phyloP scores from a whole-genome alignment of 2,329 filamentous ascomycete species.

The Fonsecaea pugnacius region DNA sequence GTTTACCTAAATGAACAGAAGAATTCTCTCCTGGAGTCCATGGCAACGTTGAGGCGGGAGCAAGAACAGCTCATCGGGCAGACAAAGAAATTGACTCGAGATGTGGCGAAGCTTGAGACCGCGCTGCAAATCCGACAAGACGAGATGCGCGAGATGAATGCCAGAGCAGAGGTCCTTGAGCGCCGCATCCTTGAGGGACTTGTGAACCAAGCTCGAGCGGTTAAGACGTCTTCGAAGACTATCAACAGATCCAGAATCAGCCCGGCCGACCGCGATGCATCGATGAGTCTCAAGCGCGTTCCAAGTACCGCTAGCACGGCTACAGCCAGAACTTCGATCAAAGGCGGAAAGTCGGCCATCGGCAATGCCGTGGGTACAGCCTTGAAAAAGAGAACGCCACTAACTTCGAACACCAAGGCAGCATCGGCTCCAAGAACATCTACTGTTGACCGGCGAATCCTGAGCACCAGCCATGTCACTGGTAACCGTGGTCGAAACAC shows the following conservation, averaged over 20 bases:
- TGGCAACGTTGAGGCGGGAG: constrained; percentile 53
- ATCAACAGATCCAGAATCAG: constrained; percentile 37
- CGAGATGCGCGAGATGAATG: constrained; percentile 88
- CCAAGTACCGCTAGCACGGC: constrained; percentile 51
- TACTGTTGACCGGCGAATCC: constrained; percentile 73
- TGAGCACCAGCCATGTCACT: constrained; percentile 87
- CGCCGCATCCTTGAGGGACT: constrained; percentile 92
- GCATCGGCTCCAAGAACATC: constrained; percentile 49
- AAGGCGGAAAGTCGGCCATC: constrained; percentile 36
- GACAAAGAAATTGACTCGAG: constrained; percentile 78
- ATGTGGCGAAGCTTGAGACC: constrained; percentile 89
- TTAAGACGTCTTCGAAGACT: constrained; percentile 60
- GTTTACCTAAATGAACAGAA: constrained; percentile 61
- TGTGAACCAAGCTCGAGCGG: constrained; percentile 84
- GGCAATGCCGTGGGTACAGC: constrained; percentile 50
- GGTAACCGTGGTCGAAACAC: constrained; percentile 62
- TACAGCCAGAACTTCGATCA: constrained; percentile 48
- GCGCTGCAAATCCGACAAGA: constrained; percentile 86
- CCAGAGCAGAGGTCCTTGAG: constrained; percentile 84
- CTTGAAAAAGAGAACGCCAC: constrained; percentile 57
- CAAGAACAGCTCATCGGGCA: constrained; percentile 74
- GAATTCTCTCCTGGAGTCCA: constrained; percentile 63
- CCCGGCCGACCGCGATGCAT: constrained; percentile 43
- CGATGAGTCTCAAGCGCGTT: constrained; percentile 59
- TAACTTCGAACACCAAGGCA: constrained; percentile 46